Base-by-base conservation (phyloP, 768 basidiomycete genomes). In the Rhizopogon roseolus region DNA sequence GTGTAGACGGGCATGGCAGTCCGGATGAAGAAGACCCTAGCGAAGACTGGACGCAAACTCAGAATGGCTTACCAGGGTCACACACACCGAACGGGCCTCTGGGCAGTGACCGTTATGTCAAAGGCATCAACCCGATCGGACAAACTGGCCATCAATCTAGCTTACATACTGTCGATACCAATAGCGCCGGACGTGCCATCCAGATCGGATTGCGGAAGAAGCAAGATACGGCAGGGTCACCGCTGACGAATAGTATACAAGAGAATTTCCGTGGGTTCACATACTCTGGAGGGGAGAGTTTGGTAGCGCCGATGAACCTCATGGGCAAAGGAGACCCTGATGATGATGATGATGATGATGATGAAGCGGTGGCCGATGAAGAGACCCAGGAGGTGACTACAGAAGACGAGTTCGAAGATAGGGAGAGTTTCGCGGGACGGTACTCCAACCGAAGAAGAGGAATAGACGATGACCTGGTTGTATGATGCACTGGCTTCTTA, bases 251-350 rank as follows among this genome's bases (percentile, higher is more conserved):
- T 67, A 91, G 88, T 64, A 90, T 98, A 43, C 95, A 98, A 73
- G 95, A 95, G 73, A 93, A 97, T 66, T 98, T 98, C 71, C 81
- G 88, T 43, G 96, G 96, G 17, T 98, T 98, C 77, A 95, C 90
- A 7, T 92, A 86, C 65, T 84, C 83, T 28, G 88, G 88, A 48
- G 85, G 84, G 25, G 86, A 88, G 73, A 85, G 83, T 53, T 68
- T 88, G 29, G 66, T 76, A 5, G 74, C 72, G 10, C 70, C 74
- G n/a, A 71, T 71, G 49, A 77, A 77, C 6, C 61, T 74, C 41
- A 63, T 77, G 49, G 65, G 69, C 52, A 58, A 62, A 61, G 59
- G 66, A 39, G 38, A 36, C 25, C 66, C 64, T n/a, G 37, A 61
- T 19, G 65, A 61, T 52, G 22, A 22, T 22, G 22, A 22, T 22